phyloP scores from a whole-genome alignment of 2,329 filamentous ascomycete genomes.

The Microcyclospora tardicrescens region DNA sequence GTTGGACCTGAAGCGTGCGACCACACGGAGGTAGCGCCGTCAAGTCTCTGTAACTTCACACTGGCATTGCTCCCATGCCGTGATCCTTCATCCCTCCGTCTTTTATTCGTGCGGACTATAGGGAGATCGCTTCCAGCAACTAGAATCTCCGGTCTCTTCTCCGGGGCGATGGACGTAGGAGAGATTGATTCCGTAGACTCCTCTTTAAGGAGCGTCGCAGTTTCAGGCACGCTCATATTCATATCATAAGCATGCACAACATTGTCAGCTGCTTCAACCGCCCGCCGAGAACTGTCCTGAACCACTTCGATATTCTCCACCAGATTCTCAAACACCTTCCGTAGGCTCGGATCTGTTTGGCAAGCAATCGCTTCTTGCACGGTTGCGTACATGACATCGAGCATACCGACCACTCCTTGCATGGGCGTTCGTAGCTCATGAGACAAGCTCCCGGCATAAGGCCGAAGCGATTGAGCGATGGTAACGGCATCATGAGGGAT shows the following conservation, averaged over 20 bases:
- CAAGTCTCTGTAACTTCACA: slow-evolving; percentile 13
- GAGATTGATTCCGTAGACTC: slow-evolving; percentile 15
- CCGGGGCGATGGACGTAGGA: slow-evolving; percentile 9
- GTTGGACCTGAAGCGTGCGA: slow-evolving; percentile 4
- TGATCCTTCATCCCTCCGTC: slow-evolving; percentile 28
- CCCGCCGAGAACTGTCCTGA: slow-evolving; percentile 59
- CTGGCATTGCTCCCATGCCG: slow-evolving; percentile 14
- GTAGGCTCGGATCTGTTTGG: slow-evolving; percentile 37
- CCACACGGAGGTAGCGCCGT: slow-evolving; percentile 10
- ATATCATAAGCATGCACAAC: slow-evolving; percentile 64
- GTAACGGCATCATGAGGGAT: slow-evolving; percentile 45
- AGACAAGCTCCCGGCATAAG: slow-evolving; percentile 58
- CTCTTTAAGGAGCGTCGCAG: slow-evolving; percentile 20
- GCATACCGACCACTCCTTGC: slow-evolving; percentile 64
- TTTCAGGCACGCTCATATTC: slow-evolving; percentile 60
- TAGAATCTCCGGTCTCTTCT: slow-evolving; percentile 31
- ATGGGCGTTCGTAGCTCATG: slow-evolving; percentile 62
- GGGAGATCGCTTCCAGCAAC: slow-evolving; percentile 31
- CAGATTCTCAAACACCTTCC: slow-evolving; percentile 46
- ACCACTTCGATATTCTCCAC: slow-evolving; percentile 59
- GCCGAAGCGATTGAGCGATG: slow-evolving; percentile 52
- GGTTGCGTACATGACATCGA: slow-evolving; percentile 64
- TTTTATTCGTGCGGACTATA: slow-evolving; percentile 29
- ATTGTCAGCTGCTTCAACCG: slow-evolving; percentile 62
- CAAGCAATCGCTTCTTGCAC: slow-evolving; percentile 52